These are phyloP conservation scores for Aspergillus nanangensis DNA, from an alignment of 495 filamentous ascomycete genomes.

Conservation along the genomic window DNA sequence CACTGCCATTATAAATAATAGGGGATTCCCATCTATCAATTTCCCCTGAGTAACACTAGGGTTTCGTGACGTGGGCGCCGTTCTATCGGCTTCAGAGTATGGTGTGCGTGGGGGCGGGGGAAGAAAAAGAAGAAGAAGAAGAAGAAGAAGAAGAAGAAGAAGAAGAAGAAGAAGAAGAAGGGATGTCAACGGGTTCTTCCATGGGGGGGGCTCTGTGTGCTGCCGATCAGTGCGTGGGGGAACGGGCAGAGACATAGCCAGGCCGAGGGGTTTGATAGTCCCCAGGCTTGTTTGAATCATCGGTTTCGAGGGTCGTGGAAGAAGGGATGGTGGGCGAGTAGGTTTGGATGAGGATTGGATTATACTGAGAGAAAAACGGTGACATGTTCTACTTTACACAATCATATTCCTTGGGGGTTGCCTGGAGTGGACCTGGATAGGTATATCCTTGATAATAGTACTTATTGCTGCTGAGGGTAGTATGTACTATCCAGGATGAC, in stretches of 20 bases:
- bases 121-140: slow-evolving; percentile 14
- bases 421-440: too few relatives aligned
- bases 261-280: slow-evolving; percentile 24
- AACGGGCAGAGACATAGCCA: slow-evolving; percentile 42
- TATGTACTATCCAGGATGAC: too few relatives aligned
- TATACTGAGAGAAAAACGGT: too few relatives aligned
- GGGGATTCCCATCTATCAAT: too few relatives aligned
- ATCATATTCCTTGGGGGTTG: too few relatives aligned
- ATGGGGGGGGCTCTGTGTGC: slow-evolving; percentile 33
- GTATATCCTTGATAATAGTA: too few relatives aligned
- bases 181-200: not conserved
- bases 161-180: slow-evolving; percentile 4
- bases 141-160: slow-evolving; percentile 19
- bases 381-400: too few relatives aligned
- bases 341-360: slow-evolving; percentile 18
- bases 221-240: slow-evolving; percentile 41
- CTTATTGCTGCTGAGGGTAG: too few relatives aligned
- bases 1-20: too few relatives aligned
- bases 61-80: slow-evolving; percentile 44
- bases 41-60: too few relatives aligned
- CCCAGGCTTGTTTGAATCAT: slow-evolving; percentile 39
- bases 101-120: slow-evolving; percentile 28
- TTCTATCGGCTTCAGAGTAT: slow-evolving; percentile 29
- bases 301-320: slow-evolving; percentile 34
- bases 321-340: slow-evolving; percentile 32